Evolutionary conservation across 2,329 filamentous ascomycete species (phyloP), one percentile per base, ranked within the genome.

Genomic region (Alternaria brassicicola): DNA sequence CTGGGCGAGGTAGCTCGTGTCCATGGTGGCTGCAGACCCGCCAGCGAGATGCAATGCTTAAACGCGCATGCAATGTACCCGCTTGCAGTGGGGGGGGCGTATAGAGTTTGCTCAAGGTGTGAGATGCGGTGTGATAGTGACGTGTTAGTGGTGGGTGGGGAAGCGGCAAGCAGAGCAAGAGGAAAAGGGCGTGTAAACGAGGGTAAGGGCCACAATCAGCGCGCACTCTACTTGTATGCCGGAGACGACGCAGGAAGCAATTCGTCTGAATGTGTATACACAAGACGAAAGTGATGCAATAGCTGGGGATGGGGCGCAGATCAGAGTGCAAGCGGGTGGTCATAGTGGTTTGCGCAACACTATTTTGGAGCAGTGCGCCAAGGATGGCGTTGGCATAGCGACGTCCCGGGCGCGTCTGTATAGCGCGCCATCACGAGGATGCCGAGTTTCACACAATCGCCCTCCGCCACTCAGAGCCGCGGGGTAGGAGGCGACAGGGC

Each of bases 1-100:
- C 78, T 96, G 92, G 70, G 92, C 91, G 75, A 98, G 84, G 79
- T 96, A 96, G 77, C 91, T 92, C 58, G 93, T 92, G 80, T 97
- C 93, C 88, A 97, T 96, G 62, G 61, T 66, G 70, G 68, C 68
- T 72, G 66, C 62, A 61, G 68, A 67, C 72, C 73, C 69, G 67
- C 73, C 71, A 67, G 72, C 71, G 57, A 66, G 63, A 55, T 67
- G 48, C 26, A 61, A 57, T 67, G 47, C 45, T 71, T 66, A 73
- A 63, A 61, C 54, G 70, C 63, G 68, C 74, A 76, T 77, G 72
- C 72, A 75, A 71, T 61, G 63, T 56, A 54, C 30, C 45, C 39
- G 55, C 47, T 51, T 47, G 36, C 42, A 38, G 55, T 38, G 45
- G 51, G 51, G 55, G 45, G 51, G 51, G 55, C 47, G 52, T 50